Conservation (phyloP, 306 rosid species). For the Glycine tomentella region DNA sequence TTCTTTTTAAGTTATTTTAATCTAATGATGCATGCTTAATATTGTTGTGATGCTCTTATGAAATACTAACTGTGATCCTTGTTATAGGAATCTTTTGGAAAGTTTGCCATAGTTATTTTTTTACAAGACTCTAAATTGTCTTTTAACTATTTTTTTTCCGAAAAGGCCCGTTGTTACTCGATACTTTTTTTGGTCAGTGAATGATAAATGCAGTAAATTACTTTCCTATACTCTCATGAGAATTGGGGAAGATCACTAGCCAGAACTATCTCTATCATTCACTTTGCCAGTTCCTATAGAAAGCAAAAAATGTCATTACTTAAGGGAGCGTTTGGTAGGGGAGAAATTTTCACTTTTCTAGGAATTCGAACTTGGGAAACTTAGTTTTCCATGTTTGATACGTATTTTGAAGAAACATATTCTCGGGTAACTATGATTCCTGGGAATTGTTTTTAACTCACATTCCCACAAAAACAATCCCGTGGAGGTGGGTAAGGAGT, state of each 20-base stretch:
- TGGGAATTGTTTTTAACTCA: no score
- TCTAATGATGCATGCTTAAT: no score
- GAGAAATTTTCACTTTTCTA: no score
- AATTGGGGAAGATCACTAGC: not conserved
- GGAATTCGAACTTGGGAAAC: no score
- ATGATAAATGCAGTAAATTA: not conserved
- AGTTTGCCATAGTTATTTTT: not conserved
- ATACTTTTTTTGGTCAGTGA: not conserved
- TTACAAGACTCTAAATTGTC: not conserved
- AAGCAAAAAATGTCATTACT: not conserved
- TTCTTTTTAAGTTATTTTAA: no score
- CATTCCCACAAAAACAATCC: no score
- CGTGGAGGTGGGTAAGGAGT: no score
- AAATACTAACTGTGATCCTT: not conserved
- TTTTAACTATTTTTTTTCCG: not conserved
- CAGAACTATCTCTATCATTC: not conserved
- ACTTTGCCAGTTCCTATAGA: not conserved
- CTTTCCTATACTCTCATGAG: not conserved
- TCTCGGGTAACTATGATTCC: no score
- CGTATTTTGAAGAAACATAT: no score
- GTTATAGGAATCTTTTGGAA: not conserved
- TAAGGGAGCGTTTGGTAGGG: no score
- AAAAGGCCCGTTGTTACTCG: not conserved
- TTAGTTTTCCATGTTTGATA: no score
- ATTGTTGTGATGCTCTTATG: constrained; percentile 6